phyloP scores from a whole-genome alignment of 805 yeast genomes.

The Starmera dryadoides region DNA sequence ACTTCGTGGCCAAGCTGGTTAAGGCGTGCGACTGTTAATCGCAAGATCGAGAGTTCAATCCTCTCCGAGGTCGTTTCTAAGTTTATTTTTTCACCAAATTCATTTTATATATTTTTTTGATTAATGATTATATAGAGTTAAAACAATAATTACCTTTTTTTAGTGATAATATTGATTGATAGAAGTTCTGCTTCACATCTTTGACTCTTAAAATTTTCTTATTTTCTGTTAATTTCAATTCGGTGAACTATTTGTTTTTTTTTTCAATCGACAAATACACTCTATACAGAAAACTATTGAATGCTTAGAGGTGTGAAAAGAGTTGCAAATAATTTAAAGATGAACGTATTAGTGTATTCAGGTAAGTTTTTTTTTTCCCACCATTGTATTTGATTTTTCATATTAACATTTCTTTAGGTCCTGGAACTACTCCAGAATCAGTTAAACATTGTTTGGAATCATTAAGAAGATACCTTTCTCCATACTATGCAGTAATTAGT shows the following conservation, averaged over 20 bases:
- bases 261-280: too few relatives aligned
- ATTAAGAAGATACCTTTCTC: conserved; percentile 67
- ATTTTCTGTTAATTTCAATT: too few relatives aligned
- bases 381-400: background rate
- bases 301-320: background rate
- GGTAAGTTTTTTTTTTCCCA: conserved; percentile 23
- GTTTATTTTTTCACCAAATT: too few relatives aligned
- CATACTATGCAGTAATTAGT: conserved; percentile 78
- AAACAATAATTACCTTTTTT: too few relatives aligned
- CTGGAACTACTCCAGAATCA: conserved; percentile 84
- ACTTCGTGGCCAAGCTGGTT: conserved; percentile 41
- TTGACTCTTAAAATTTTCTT: too few relatives aligned
- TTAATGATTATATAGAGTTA: too few relatives aligned
- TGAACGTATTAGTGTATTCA: conserved; percentile 72
- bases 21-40: conserved; percentile 61
- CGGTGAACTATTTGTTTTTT: too few relatives aligned
- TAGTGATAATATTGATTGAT: too few relatives aligned
- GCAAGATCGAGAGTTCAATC: conserved; percentile 58
- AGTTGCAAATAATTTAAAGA: conserved; percentile 17
- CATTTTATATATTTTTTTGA: too few relatives aligned
- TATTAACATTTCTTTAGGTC: conserved; percentile 28
- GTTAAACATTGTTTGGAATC: conserved; percentile 80
- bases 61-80: conserved; percentile 50
- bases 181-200: too few relatives aligned
- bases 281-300: too few relatives aligned